These are phyloP conservation scores for Dictyostelium brefeldianum DNA, from an alignment of 78 protist species.

Conservation along the genomic window DNA sequence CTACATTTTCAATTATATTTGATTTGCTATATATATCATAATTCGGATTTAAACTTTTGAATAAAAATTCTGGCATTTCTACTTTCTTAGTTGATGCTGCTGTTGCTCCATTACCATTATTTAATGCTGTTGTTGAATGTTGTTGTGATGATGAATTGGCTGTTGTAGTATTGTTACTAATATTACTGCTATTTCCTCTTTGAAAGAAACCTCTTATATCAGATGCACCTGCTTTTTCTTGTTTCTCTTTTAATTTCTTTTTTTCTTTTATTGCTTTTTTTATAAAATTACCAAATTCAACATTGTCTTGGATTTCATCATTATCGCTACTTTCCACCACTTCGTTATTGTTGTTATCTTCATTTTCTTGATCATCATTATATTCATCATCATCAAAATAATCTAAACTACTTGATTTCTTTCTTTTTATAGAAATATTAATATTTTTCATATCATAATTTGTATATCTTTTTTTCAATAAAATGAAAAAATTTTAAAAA, in stretches of 20 bases:
- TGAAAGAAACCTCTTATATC: conserved; percentile 12
- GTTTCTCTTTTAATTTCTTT: conserved; percentile 23
- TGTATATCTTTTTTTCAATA: background rate
- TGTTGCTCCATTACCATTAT: background rate
- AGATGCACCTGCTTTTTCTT: background rate
- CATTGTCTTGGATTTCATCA: background rate
- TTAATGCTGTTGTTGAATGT: background rate
- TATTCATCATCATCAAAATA: background rate
- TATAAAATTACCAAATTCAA: conserved; percentile 4
- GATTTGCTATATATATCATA: background rate
- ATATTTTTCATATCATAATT: background rate
- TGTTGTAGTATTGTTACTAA: background rate
- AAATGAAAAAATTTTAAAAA: background rate
- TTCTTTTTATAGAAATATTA: background rate
- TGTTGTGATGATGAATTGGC: background rate
- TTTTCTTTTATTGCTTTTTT: background rate
- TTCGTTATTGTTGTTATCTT: background rate
- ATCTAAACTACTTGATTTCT: background rate
- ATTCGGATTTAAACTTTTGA: conserved; percentile 2
- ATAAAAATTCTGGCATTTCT: background rate
- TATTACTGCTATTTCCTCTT: background rate
- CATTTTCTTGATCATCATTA: background rate
- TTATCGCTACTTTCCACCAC: background rate
- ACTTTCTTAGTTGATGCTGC: background rate
- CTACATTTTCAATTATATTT: conserved; percentile 7